Evolutionary conservation across 2,329 filamentous ascomycete genomes (phyloP).

Genomic region (Phyllosticta ampelicida): DNA sequence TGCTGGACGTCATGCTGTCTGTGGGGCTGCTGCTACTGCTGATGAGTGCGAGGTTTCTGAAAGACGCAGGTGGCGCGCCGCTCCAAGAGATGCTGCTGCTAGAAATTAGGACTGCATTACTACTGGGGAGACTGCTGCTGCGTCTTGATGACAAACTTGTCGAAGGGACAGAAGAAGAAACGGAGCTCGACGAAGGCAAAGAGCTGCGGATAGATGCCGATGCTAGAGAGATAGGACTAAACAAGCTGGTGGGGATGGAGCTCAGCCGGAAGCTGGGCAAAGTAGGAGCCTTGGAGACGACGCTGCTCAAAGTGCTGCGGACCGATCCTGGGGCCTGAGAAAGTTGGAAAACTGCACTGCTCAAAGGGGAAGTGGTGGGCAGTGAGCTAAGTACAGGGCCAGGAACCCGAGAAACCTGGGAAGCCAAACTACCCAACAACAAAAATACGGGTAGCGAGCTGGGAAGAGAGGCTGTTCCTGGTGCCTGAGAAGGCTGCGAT

Average conservation of each 20-base stretch:
- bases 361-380: background rate
- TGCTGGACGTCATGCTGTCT: no score
- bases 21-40: background rate
- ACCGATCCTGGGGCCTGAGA: background rate
- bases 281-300: background rate
- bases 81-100: background rate
- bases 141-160: background rate
- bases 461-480: background rate
- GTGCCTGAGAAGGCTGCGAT: no score
- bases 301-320: background rate
- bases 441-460: background rate
- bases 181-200: background rate
- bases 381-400: background rate
- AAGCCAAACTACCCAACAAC: background rate
- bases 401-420: background rate
- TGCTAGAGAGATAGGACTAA: no score
- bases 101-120: background rate
- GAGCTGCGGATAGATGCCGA: no score
- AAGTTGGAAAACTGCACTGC: background rate
- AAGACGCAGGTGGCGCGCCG: background rate
- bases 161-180: background rate
- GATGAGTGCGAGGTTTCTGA: background rate
- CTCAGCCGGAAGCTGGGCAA: background rate
- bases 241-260: no score
- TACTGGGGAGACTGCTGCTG: background rate